Evolutionary conservation across 2,329 filamentous ascomycete species (phyloP).

Genomic region (Plenodomus tracheiphilus): DNA sequence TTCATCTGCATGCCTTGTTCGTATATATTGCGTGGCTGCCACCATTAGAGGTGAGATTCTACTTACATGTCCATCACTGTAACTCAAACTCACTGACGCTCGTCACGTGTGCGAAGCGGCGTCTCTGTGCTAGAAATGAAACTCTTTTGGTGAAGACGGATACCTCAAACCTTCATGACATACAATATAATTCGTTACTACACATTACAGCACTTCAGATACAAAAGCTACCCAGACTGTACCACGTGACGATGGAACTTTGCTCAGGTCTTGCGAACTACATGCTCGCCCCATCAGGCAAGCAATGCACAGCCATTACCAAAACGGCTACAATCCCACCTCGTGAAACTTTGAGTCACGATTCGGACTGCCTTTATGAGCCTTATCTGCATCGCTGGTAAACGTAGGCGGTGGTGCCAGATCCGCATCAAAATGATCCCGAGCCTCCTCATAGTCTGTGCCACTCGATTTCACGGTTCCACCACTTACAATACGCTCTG

Average conservation of each 20-base stretch:
- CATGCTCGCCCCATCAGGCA: background rate
- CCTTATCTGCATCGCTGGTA: conserved; percentile 25
- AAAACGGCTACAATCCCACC: conserved; percentile 27
- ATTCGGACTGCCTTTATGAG: conserved; percentile 32
- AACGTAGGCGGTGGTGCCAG: conserved; percentile 48
- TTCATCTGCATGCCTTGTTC: no score
- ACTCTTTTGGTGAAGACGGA: no score
- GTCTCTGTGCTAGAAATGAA: no score
- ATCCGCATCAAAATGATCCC: conserved; percentile 54
- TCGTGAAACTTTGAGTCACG: conserved; percentile 42
- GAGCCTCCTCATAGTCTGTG: conserved; percentile 58
- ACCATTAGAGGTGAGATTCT: no score
- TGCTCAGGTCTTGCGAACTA: background rate
- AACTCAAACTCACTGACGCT: no score
- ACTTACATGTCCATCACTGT: no score
- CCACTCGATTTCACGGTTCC: conserved; percentile 44
- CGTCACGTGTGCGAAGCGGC: no score
- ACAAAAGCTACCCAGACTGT: background rate
- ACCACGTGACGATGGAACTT: background rate
- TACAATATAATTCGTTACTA: background rate
- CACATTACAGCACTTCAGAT: background rate
- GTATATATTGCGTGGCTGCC: no score
- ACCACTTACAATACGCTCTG: conserved; percentile 24
- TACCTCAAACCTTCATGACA: no score
- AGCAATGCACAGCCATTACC: no score